Conservation (phyloP, 2,329 filamentous ascomycete genomes). For the Aspergillus sp. region DNA sequence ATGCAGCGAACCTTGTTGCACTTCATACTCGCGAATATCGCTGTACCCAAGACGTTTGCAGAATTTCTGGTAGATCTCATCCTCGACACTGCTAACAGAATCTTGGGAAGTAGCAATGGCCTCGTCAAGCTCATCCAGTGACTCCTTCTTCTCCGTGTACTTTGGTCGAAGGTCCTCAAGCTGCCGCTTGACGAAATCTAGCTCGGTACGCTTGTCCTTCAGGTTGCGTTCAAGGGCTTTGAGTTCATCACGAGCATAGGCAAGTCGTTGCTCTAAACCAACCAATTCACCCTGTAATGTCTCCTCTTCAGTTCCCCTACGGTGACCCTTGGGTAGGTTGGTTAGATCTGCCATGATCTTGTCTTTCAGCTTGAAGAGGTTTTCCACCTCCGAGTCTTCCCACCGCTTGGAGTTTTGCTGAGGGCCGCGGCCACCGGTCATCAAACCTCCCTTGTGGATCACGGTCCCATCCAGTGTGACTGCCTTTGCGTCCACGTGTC, state of each 20-base stretch:
- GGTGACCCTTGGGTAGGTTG: slow-evolving; percentile 75
- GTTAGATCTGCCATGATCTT: slow-evolving; percentile 76
- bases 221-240: slow-evolving; percentile 79
- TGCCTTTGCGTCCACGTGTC: slow-evolving; percentile 83
- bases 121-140: slow-evolving; percentile 62
- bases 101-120: slow-evolving; percentile 58
- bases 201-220: slow-evolving; percentile 77
- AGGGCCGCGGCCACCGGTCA: slow-evolving; percentile 89
- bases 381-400: slow-evolving; percentile 86
- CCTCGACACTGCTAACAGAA: slow-evolving; percentile 78
- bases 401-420: slow-evolving; percentile 78
- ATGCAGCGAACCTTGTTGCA: slow-evolving; percentile 87
- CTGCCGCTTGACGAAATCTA: slow-evolving; percentile 70
- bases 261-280: slow-evolving; percentile 74
- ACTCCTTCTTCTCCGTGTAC: slow-evolving; percentile 68
- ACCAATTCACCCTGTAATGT: slow-evolving; percentile 74
- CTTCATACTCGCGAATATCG: slow-evolving; percentile 89
- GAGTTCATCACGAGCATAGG: slow-evolving; percentile 72
- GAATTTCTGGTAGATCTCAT: slow-evolving; percentile 82
- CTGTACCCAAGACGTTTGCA: slow-evolving; percentile 83
- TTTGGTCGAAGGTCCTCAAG: slow-evolving; percentile 76
- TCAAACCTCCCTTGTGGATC: slow-evolving; percentile 92
- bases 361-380: slow-evolving; percentile 72
- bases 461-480: slow-evolving; percentile 94
- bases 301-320: slow-evolving; percentile 76